Evolutionary conservation across 345 rosid genomes (phyloP).

Genomic region (Hibiscus trionum): DNA sequence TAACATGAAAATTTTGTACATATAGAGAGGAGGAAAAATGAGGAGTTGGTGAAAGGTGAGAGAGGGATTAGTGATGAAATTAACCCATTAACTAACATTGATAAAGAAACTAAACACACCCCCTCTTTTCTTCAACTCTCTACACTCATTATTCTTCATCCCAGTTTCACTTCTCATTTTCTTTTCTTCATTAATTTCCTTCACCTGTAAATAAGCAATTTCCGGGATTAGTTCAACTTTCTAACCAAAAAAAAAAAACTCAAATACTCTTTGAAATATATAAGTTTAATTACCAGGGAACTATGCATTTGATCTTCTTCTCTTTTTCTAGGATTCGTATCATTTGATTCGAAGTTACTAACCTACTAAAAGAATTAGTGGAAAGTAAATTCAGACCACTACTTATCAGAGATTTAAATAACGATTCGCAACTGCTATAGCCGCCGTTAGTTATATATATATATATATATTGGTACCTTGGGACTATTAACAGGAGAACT

Average conservation of each 20-base stretch:
- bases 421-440: too few species aligned
- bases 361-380: slow-evolving; percentile 26
- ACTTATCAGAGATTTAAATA: too few species aligned
- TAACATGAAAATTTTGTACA: not conserved
- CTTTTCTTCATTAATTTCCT: slow-evolving; percentile 18
- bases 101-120: slow-evolving; percentile 59
- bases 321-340: slow-evolving; percentile 33
- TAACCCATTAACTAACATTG: slow-evolving; percentile 65
- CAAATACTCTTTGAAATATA: not conserved
- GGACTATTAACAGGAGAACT: slow-evolving; percentile 84
- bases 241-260: not conserved
- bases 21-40: not conserved
- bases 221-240: not conserved
- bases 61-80: not conserved
- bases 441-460: too few species aligned
- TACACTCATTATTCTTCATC: slow-evolving; percentile 14
- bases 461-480: slow-evolving; percentile 33
- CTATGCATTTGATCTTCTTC: slow-evolving; percentile 29
- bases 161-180: slow-evolving; percentile 20
- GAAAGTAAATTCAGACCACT: not conserved
- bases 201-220: slow-evolving; percentile 22
- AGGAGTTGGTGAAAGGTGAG: not conserved
- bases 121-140: slow-evolving; percentile 72
- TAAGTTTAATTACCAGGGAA: slow-evolving; percentile 28
- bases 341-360: slow-evolving; percentile 29